These are phyloP conservation scores for Trypanosoma platydactyli DNA, from an alignment of 208 protist species.

Conservation along the genomic window DNA sequence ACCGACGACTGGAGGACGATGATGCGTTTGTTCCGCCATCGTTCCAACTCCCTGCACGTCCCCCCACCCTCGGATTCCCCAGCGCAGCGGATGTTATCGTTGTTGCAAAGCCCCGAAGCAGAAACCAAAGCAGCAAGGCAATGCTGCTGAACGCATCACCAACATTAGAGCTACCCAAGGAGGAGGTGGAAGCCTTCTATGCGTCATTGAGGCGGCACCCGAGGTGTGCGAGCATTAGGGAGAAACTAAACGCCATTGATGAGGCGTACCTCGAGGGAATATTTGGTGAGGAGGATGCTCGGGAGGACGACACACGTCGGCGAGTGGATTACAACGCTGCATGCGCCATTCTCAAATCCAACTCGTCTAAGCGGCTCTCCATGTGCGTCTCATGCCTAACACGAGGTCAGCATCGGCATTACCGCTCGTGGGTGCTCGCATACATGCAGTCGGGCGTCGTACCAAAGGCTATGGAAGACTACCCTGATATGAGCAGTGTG, in stretches of 20 bases:
- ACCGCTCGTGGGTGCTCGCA: conserved; percentile 37
- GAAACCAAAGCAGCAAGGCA: conserved; percentile 1
- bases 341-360: conserved; percentile 19
- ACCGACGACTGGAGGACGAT: conserved; percentile 2
- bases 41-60: conserved; percentile 20
- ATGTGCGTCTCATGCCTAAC: conserved; percentile 67
- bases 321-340: conserved; percentile 44
- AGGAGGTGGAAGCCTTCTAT: conserved; percentile 11
- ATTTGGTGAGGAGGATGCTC: conserved; percentile 40
- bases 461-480: conserved; percentile 25
- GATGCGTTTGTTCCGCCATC: conserved; percentile 17
- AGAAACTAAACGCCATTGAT: conserved; percentile 8
- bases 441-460: conserved; percentile 31
- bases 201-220: conserved; percentile 18
- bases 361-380: conserved; percentile 29
- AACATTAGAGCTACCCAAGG: conserved; percentile 25
- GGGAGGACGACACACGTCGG: conserved; percentile 50
- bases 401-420: conserved; percentile 62
- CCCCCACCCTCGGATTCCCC: conserved; percentile 26
- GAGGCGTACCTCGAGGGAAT: conserved; percentile 19
- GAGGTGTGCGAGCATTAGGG: conserved; percentile 9
- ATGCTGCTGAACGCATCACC: conserved; percentile 27
- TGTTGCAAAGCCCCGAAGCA: neutral
- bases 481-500: conserved; percentile 52
- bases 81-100: conserved; percentile 14